Evolutionary conservation across 1,139 yeast genomes (phyloP).

Genomic region (Yamadazyma oceani): DNA sequence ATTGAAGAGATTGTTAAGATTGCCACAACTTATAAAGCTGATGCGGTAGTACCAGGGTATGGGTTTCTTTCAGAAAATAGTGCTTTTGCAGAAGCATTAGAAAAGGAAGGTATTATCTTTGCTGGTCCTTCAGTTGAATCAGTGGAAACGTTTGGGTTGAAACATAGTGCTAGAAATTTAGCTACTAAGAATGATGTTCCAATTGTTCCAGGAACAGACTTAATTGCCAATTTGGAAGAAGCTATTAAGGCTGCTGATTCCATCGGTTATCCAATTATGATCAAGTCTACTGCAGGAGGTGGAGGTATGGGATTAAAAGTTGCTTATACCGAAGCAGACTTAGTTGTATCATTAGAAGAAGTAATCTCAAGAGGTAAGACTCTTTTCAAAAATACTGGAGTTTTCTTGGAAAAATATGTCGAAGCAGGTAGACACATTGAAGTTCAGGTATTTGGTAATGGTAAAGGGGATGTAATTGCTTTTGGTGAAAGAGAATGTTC

Average conservation of each 20-base stretch:
- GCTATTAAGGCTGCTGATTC: slow-evolving; percentile 24
- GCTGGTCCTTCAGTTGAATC: slow-evolving; percentile 8
- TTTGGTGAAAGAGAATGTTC: slow-evolving; percentile 51
- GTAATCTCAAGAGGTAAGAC: slow-evolving; percentile 44
- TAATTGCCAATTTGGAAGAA: slow-evolving; percentile 2
- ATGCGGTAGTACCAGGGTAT: slow-evolving; percentile 48
- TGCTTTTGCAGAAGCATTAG: slow-evolving; percentile 5
- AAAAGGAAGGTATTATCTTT: slow-evolving; percentile 4
- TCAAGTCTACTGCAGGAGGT: slow-evolving; percentile 54
- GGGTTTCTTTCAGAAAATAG: slow-evolving; percentile 21
- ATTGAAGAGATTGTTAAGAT: slow-evolving; percentile 5
- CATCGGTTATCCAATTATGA: slow-evolving; percentile 47
- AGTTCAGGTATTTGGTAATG: slow-evolving; percentile 48
- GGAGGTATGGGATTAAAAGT: slow-evolving; percentile 54
- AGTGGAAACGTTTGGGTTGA: slow-evolving; percentile 8
- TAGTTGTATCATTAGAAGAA: slow-evolving; percentile 30
- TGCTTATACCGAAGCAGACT: slow-evolving; percentile 32
- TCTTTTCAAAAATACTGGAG: slow-evolving; percentile 37
- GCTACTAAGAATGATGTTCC: slow-evolving; percentile 8
- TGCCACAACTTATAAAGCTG: slow-evolving; percentile 24
- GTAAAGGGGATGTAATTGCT: slow-evolving; percentile 41
- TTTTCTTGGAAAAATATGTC: slow-evolving; percentile 45
- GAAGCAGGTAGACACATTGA: slow-evolving; percentile 47
- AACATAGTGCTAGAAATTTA: slow-evolving; percentile 7
- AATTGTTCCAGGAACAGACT: slow-evolving; percentile 8